Evolutionary conservation across 164 flowering plant species (phyloP).

Genomic region (Santalum album): DNA sequence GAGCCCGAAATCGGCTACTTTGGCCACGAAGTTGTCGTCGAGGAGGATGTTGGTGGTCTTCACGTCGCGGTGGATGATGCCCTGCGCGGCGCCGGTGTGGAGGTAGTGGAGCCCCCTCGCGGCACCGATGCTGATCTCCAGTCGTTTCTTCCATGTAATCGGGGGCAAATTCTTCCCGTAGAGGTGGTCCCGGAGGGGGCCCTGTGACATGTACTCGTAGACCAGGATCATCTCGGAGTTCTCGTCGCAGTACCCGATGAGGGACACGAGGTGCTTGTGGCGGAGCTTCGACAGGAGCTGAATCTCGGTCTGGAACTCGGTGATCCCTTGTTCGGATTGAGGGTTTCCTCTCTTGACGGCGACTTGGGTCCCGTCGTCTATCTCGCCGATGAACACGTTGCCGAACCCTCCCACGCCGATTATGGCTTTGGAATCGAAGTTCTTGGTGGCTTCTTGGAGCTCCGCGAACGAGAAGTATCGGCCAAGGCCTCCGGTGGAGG

Average conservation of each 20-base stretch:
- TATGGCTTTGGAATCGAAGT: slow-evolving; percentile 40
- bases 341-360: slow-evolving; percentile 68
- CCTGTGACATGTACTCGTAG: slow-evolving; percentile 62
- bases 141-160: slow-evolving; percentile 55
- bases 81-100: no score
- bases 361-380: slow-evolving; percentile 43
- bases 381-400: slow-evolving; percentile 44
- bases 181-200: slow-evolving; percentile 52
- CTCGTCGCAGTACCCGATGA: slow-evolving; percentile 66
- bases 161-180: slow-evolving; percentile 48
- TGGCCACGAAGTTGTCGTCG: slow-evolving; percentile 51
- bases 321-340: slow-evolving; percentile 65
- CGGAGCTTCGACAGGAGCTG: slow-evolving; percentile 60
- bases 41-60: no score
- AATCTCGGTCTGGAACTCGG: slow-evolving; percentile 61
- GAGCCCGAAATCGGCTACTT: slow-evolving; percentile 61
- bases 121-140: slow-evolving; percentile 54
- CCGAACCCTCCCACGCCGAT: slow-evolving; percentile 74
- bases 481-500: slow-evolving; percentile 56
- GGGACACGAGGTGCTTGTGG: slow-evolving; percentile 57
- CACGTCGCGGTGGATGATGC: no score
- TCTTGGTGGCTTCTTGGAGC: slow-evolving; percentile 52
- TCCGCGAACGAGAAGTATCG: slow-evolving; percentile 57
- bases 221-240: slow-evolving; percentile 59
- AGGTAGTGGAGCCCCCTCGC: slow-evolving; percentile 71